Percentiles rank a stretch among this genome's conserved stretches.
Conservation (phyloP, 1,139 yeast genomes). For the Meyerozyma athensensis region DNA sequence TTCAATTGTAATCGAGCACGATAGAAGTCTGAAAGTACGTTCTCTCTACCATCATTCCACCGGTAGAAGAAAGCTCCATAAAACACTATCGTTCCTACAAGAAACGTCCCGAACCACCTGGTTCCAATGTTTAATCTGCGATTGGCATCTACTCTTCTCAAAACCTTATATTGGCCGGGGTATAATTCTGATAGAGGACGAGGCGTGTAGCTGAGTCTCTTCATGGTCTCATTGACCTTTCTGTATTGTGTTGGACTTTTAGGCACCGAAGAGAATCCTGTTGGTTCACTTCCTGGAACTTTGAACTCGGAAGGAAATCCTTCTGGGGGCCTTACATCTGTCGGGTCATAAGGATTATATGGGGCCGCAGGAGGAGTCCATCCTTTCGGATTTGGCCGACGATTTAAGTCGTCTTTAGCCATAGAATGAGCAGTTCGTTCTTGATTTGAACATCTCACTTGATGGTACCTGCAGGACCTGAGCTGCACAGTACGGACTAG, state of each 20-base stretch:
- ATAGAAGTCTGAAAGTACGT: slow-evolving; percentile 66
- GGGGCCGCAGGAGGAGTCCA: slow-evolving; percentile 84
- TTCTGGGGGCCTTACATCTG: slow-evolving; percentile 71
- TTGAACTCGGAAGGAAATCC: slow-evolving; percentile 82
- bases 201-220: slow-evolving; percentile 69
- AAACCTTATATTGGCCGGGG: slow-evolving; percentile 75
- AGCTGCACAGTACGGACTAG: too few relatives aligned
- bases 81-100: slow-evolving; percentile 42
- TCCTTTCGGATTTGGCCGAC: slow-evolving; percentile 78
- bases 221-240: slow-evolving; percentile 70
- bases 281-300: slow-evolving; percentile 50
- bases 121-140: slow-evolving; percentile 54
- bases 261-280: slow-evolving; percentile 60
- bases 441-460: too few relatives aligned
- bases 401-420: slow-evolving; percentile 20
- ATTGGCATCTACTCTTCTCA: slow-evolving; percentile 55
- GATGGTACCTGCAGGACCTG: too few relatives aligned
- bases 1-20: slow-evolving; percentile 54
- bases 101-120: slow-evolving; percentile 43
- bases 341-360: slow-evolving; percentile 79
- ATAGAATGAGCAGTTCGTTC: not conserved
- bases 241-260: slow-evolving; percentile 65
- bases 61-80: slow-evolving; percentile 70
- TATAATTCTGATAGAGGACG: slow-evolving; percentile 69
- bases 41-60: slow-evolving; percentile 84